Conservation (phyloP, 345 rosid genomes). For the Alliaria petiolata region DNA sequence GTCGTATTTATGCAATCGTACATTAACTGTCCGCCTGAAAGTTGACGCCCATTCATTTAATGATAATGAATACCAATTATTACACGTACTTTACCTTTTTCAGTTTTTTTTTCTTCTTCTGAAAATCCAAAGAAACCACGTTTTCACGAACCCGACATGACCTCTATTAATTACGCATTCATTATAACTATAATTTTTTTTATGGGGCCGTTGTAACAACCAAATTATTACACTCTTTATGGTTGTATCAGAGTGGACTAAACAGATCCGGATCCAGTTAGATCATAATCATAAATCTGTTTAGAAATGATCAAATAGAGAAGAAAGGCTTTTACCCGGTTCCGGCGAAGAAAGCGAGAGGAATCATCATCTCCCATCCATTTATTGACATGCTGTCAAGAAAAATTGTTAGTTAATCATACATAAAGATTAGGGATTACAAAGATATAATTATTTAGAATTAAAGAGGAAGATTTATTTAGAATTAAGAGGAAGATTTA, state of each 20-base stretch:
- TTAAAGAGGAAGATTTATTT: too few relatives aligned
- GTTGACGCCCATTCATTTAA: too few relatives aligned
- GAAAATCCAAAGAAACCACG: too few relatives aligned
- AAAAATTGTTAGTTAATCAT: not conserved
- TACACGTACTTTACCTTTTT: too few relatives aligned
- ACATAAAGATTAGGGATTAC: too few relatives aligned
- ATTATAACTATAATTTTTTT: not conserved
- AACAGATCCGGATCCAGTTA: too few relatives aligned
- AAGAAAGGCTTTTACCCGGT: constrained; percentile 48
- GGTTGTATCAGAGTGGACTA: not conserved
- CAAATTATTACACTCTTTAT: not conserved
- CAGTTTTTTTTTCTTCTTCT: too few relatives aligned
- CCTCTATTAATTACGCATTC: not conserved
- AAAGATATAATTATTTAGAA: not conserved
- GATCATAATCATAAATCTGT: not conserved
- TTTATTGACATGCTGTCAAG: constrained; percentile 73
- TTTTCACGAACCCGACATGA: not conserved
- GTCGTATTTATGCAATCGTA: not conserved
- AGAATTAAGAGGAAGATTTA: not conserved
- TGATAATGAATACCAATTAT: too few relatives aligned
- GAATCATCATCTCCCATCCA: constrained; percentile 93
- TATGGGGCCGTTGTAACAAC: not conserved
- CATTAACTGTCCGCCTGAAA: not conserved
- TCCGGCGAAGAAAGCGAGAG: constrained; percentile 81
- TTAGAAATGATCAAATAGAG: not conserved